Evolutionary conservation across 495 filamentous ascomycete genomes (phyloP).

Genomic region (Rusavskia elegans): DNA sequence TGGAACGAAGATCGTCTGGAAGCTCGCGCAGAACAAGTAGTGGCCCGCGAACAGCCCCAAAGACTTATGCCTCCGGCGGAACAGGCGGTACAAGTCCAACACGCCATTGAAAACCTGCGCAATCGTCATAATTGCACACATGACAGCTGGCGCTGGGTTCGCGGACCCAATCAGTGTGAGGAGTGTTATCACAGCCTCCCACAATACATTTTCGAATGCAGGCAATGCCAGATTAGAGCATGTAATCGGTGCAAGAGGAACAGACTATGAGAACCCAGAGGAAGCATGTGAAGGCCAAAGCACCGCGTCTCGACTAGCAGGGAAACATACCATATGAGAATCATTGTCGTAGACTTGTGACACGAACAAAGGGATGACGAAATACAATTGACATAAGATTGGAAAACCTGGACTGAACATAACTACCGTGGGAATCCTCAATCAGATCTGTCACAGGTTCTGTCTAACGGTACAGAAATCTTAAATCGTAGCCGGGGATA

Average conservation of each 20-base stretch:
- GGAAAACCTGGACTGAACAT: too few species aligned
- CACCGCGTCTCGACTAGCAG: too few species aligned
- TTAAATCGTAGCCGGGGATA: too few species aligned
- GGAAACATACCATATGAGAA: too few species aligned
- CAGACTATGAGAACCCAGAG: conserved; percentile 6
- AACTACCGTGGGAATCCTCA: too few species aligned
- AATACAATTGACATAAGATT: too few species aligned
- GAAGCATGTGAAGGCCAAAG: background rate
- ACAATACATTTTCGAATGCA: conserved; percentile 19
- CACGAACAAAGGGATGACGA: too few species aligned
- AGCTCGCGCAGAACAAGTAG: conserved; percentile 17
- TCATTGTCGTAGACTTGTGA: too few species aligned
- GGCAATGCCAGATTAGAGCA: conserved; percentile 14
- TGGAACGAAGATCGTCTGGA: conserved; percentile 24
- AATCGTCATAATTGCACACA: conserved; percentile 16
- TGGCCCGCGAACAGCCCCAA: conserved; percentile 15
- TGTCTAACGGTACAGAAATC: background rate
- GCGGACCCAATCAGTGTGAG: conserved; percentile 14
- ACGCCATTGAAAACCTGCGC: conserved; percentile 8
- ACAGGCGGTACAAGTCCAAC: background rate
- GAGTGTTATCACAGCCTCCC: conserved; percentile 14
- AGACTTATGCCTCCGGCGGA: background rate
- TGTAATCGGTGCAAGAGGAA: conserved; percentile 20
- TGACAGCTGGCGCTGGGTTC: conserved; percentile 9
- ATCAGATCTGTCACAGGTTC: too few species aligned